A percentile compares a stretch with the other conserved stretches of the same genome.
Conservation (phyloP, 1,284 basidiomycete species). For the Ceratorhiza oryzae-sativae region DNA sequence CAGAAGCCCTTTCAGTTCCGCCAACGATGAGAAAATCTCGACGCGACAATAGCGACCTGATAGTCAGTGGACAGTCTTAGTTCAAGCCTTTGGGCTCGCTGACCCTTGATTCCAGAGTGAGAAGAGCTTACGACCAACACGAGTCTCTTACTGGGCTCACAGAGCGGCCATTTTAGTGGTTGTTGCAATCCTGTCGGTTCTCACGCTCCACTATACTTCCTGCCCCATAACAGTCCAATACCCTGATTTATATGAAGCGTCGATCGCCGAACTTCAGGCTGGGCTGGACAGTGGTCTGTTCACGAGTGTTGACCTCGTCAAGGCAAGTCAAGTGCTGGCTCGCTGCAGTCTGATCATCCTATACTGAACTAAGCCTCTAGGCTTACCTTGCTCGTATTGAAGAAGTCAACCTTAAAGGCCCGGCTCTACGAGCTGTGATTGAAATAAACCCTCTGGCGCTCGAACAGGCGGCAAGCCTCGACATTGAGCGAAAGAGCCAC, state of each 20-base stretch:
- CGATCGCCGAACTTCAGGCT: constrained; percentile 62
- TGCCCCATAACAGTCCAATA: background rate
- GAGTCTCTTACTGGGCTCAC: too few species aligned
- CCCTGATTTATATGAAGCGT: constrained; percentile 70
- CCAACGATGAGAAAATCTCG: too few species aligned
- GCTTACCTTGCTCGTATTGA: constrained; percentile 74
- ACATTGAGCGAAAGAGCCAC: constrained; percentile 58
- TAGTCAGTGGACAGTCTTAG: too few species aligned
- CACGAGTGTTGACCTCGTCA: constrained; percentile 69
- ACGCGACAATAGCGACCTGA: too few species aligned
- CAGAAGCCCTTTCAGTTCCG: too few species aligned
- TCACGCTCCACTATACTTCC: background rate
- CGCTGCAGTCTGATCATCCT: background rate
- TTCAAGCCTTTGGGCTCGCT: too few species aligned
- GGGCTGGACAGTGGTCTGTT: constrained; percentile 62
- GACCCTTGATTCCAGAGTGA: too few species aligned
- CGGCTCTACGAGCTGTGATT: constrained; percentile 66
- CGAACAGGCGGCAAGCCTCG: constrained; percentile 61
- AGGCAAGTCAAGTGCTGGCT: constrained; percentile 54
- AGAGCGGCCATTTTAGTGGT: background rate
- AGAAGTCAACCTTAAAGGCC: constrained; percentile 72
- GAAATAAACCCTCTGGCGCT: constrained; percentile 69
- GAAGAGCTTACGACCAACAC: too few species aligned
- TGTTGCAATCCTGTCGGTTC: background rate
- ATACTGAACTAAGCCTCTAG: constrained; percentile 47